These are phyloP conservation scores for Pseudocercospora fuligena DNA, from an alignment of 2,329 filamentous ascomycete species.

Conservation along the genomic window DNA sequence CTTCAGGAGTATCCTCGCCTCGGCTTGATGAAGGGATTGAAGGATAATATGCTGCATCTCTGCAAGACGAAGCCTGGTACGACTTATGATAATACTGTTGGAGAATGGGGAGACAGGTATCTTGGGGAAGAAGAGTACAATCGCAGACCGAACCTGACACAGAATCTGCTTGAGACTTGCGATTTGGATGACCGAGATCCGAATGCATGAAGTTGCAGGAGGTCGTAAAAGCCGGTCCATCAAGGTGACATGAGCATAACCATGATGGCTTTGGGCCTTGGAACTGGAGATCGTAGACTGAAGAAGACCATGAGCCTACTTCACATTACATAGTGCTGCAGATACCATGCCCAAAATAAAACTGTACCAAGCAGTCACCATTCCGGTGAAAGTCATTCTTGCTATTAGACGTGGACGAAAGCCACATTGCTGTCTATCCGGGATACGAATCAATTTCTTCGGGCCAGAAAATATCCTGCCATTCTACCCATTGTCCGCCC, in stretches of 20 bases:
- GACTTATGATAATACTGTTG: constrained; percentile 45
- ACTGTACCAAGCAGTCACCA: not conserved
- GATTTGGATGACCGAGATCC: constrained; percentile 28
- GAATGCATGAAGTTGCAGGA: not conserved
- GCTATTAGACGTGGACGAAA: not conserved
- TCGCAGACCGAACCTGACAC: constrained; percentile 39
- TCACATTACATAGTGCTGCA: too few relatives aligned
- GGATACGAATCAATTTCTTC: constrained; percentile 6
- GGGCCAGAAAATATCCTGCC: constrained; percentile 30
- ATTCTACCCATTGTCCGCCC: constrained; percentile 27
- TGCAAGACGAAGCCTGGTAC: constrained; percentile 49
- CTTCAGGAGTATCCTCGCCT: constrained; percentile 41
- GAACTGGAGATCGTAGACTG: too few relatives aligned
- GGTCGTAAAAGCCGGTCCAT: too few relatives aligned
- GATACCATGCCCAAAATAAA: not conserved
- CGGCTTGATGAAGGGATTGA: constrained; percentile 43
- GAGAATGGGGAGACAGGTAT: constrained; percentile 44
- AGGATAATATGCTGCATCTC: constrained; percentile 47
- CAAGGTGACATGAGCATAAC: not conserved
- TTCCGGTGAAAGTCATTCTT: not conserved
- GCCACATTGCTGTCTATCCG: not conserved
- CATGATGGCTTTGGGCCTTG: not conserved
- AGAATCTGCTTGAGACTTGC: constrained; percentile 30
- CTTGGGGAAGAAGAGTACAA: constrained; percentile 40
- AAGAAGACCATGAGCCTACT: too few relatives aligned